Conservation (phyloP, 2,329 filamentous ascomycete genomes). For the Meredithiella fracta region DNA sequence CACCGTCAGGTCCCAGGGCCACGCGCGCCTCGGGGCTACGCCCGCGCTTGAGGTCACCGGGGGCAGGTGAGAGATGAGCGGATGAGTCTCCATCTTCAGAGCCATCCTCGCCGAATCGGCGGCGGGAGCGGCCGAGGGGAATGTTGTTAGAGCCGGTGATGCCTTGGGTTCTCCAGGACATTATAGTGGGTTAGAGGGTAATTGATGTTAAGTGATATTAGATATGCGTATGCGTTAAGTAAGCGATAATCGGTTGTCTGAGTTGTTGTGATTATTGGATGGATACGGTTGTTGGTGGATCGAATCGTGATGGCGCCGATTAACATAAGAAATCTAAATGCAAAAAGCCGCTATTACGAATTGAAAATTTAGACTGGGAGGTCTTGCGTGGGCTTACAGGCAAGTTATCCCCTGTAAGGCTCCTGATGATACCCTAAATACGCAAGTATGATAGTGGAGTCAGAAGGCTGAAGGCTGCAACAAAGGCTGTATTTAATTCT, state of each 20-base stretch:
- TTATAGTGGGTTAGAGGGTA: slow-evolving; percentile 21
- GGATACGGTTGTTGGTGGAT: not conserved
- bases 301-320: too few relatives aligned
- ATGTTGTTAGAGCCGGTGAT: slow-evolving; percentile 98
- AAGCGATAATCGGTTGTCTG: too few relatives aligned
- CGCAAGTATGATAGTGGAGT: not conserved
- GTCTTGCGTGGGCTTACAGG: not conserved
- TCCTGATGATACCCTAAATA: too few relatives aligned
- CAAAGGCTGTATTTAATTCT: not conserved
- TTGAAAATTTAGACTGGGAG: not conserved
- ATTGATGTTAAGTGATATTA: not conserved
- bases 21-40: slow-evolving; percentile 65
- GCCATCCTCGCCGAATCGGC: slow-evolving; percentile 46
- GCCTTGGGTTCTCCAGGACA: slow-evolving; percentile 58
- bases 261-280: not conserved
- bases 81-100: slow-evolving; percentile 15
- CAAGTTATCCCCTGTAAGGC: too few relatives aligned
- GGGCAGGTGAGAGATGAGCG: slow-evolving; percentile 18
- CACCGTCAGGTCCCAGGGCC: slow-evolving; percentile 28
- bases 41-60: slow-evolving; percentile 56
- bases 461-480: not conserved
- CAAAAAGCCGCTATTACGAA: not conserved
- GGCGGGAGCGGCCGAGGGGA: slow-evolving; percentile 73
- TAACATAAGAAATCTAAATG: not conserved
- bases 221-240: not conserved